These are phyloP conservation scores for Cyclostephanos tholiformis DNA, from an alignment of 108 stramenopile species.

Conservation along the genomic window DNA sequence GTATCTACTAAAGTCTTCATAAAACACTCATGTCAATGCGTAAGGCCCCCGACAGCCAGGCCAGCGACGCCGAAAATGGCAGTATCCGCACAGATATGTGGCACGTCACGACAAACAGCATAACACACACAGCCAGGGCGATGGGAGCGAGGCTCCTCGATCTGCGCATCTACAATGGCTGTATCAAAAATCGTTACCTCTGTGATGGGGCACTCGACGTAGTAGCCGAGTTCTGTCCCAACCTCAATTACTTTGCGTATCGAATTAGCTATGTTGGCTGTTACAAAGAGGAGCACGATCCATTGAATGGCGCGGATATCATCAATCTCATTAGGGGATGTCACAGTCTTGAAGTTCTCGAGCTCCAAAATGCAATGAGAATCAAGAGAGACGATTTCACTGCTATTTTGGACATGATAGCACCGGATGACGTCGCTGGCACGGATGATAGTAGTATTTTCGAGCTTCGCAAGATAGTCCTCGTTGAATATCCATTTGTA, in stretches of 20 bases:
- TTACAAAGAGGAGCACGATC: constrained; percentile 3
- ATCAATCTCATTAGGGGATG: constrained; percentile 19
- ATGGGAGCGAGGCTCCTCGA: constrained; percentile 27
- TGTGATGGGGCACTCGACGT: not conserved
- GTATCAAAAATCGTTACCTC: constrained; percentile 20
- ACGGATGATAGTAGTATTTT: not conserved
- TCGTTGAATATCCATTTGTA: constrained; percentile 17
- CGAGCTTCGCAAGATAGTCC: constrained; percentile 22
- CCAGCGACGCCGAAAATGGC: no score
- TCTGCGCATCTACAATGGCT: constrained; percentile 12
- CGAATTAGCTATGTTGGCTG: not conserved
- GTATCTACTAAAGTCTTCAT: no score
- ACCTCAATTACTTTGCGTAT: no score
- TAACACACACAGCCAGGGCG: not conserved
- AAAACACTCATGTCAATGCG: no score
- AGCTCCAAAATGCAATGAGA: constrained; percentile 4
- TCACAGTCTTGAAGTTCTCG: constrained; percentile 21
- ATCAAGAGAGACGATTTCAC: constrained; percentile 5
- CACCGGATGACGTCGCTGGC: not conserved
- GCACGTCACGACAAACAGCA: not conserved
- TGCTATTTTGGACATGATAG: constrained; percentile 9
- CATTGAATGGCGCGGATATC: constrained; percentile 19
- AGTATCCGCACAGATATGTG: not conserved
- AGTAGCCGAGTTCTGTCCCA: no score
- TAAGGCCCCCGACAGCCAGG: no score